phyloP scores from a whole-genome alignment of 2,329 filamentous ascomycete genomes.

The Mollisiaceae sp. region DNA sequence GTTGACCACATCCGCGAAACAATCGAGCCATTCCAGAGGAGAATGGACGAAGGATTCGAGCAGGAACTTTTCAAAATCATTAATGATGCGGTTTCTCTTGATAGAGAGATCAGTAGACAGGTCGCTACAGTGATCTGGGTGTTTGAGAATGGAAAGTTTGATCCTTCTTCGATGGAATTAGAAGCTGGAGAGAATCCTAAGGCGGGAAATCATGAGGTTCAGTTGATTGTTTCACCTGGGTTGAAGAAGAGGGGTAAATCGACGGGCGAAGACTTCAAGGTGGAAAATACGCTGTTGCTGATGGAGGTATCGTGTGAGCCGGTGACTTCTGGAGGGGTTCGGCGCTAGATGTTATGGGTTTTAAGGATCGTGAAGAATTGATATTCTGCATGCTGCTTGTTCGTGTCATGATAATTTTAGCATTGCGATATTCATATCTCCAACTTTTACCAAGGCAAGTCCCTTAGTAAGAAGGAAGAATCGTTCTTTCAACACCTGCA shows the following conservation, averaged over 20 bases:
- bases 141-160: not conserved
- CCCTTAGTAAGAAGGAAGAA: too few relatives aligned
- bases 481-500: too few relatives aligned
- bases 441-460: too few relatives aligned
- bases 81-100: not conserved
- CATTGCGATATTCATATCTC: too few relatives aligned
- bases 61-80: not conserved
- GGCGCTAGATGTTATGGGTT: too few relatives aligned
- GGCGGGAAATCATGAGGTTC: not conserved
- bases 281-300: not conserved
- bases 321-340: too few relatives aligned
- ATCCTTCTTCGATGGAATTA: not conserved
- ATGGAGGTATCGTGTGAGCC: too few relatives aligned
- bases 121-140: not conserved
- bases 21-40: not conserved
- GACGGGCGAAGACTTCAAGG: slow-evolving; percentile 8
- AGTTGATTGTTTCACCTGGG: slow-evolving; percentile 5
- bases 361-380: too few relatives aligned
- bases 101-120: slow-evolving; percentile 7
- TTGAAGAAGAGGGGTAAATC: slow-evolving; percentile 17
- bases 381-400: too few relatives aligned
- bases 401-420: too few relatives aligned
- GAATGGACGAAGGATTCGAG: not conserved
- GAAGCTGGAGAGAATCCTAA: not conserved
- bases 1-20: not conserved